phyloP scores from a whole-genome alignment of 768 basidiomycete species.

The Gymnopilus junonius region DNA sequence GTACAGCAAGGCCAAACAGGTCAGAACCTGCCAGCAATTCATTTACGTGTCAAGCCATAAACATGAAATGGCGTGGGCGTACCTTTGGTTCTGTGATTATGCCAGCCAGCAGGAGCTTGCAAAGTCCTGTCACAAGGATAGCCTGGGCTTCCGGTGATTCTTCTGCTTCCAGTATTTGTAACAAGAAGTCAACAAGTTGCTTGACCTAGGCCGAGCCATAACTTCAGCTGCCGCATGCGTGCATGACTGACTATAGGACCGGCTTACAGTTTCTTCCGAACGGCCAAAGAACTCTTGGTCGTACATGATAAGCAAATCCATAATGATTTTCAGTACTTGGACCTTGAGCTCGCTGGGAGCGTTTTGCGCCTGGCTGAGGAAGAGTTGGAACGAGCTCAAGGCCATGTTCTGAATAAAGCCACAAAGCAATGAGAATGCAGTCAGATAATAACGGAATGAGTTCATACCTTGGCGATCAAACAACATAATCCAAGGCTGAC shows the following conservation, averaged over 20 bases:
- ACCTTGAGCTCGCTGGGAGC: conserved; percentile 79
- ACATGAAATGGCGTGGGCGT: not conserved
- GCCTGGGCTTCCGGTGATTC: conserved; percentile 79
- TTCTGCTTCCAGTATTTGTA: conserved; percentile 60
- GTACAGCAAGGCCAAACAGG: conserved; percentile 60
- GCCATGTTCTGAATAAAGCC: conserved; percentile 56
- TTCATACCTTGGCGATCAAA: conserved; percentile 72
- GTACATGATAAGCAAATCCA: conserved; percentile 91
- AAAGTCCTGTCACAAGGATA: conserved; percentile 78
- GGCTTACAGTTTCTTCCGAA: conserved; percentile 46
- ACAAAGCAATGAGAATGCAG: not conserved
- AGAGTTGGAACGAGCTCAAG: conserved; percentile 75
- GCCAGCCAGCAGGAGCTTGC: conserved; percentile 88
- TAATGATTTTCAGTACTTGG: conserved; percentile 82
- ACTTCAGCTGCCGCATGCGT: too few relatives aligned
- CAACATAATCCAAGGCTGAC: conserved; percentile 83
- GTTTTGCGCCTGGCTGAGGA: conserved; percentile 74
- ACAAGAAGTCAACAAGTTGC: conserved; percentile 49
- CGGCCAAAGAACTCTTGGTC: conserved; percentile 75
- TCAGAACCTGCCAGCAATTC: conserved; percentile 34
- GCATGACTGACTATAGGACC: not conserved
- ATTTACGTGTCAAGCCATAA: not conserved
- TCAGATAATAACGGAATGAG: not conserved
- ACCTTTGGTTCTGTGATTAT: conserved; percentile 82
- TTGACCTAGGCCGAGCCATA: conserved; percentile 36